These are phyloP conservation scores for Saturnispora ahearnii DNA, from an alignment of 805 yeast genomes.

Conservation along the genomic window DNA sequence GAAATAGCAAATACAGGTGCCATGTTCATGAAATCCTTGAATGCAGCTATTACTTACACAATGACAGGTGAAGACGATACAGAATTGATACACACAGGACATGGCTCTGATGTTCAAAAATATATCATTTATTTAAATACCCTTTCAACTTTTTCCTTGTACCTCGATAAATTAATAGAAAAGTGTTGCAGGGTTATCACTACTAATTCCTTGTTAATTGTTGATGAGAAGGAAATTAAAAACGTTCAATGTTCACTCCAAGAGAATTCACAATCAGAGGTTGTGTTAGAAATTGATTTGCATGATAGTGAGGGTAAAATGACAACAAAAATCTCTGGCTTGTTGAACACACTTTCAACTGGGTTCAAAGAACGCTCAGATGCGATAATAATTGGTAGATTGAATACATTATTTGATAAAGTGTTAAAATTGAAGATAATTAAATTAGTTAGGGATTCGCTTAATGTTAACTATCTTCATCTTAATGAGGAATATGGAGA, in stretches of 20 bases:
- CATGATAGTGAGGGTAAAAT: slow-evolving; percentile 9
- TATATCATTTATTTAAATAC: slow-evolving; percentile 69
- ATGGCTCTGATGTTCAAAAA: slow-evolving; percentile 32
- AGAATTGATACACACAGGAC: slow-evolving; percentile 25
- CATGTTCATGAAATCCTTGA: slow-evolving; percentile 33
- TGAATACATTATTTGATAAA: slow-evolving; percentile 32
- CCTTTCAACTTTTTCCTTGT: slow-evolving; percentile 50
- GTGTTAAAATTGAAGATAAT: slow-evolving; percentile 30
- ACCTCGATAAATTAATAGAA: slow-evolving; percentile 45
- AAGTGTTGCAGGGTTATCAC: slow-evolving; percentile 28
- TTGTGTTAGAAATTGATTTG: slow-evolving; percentile 16
- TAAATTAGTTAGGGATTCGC: slow-evolving; percentile 28
- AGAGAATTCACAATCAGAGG: slow-evolving; percentile 3
- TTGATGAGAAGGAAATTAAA: slow-evolving; percentile 26
- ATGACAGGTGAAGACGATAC: slow-evolving; percentile 29
- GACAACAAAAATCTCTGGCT: slow-evolving; percentile 1
- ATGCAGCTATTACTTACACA: slow-evolving; percentile 29
- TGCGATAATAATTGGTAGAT: slow-evolving; percentile 33
- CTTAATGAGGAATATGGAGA: slow-evolving; percentile 17
- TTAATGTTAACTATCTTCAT: slow-evolving; percentile 34
- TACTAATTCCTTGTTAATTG: slow-evolving; percentile 23
- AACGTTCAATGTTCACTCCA: slow-evolving; percentile 19
- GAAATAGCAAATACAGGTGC: slow-evolving; percentile 20
- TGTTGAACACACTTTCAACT: slow-evolving; percentile 5
- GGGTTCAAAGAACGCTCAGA: slow-evolving; percentile 9